phyloP scores from a whole-genome alignment of 768 basidiomycete genomes.

The Hydnum rufescens region DNA sequence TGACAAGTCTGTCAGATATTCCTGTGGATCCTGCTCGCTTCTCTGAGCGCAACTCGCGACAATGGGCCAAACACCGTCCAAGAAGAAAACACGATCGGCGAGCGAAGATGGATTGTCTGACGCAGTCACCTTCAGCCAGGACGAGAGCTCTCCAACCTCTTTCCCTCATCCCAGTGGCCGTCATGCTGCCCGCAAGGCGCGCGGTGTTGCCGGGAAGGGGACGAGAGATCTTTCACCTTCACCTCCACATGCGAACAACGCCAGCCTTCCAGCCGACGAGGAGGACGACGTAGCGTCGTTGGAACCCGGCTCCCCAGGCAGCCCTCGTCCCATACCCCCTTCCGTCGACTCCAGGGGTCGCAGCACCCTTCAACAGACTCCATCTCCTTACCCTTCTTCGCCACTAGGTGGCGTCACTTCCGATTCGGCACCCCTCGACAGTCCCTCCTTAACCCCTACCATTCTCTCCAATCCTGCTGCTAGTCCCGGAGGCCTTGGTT shows the following conservation, averaged over 20 bases:
- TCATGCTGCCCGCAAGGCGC: background rate
- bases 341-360: constrained; percentile 2
- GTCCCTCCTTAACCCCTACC: constrained; percentile 49
- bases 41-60: background rate
- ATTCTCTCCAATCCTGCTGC: constrained; percentile 57
- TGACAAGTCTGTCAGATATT: too few relatives aligned
- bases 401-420: constrained; percentile 1
- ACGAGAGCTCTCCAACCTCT: background rate
- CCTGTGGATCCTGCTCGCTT: background rate
- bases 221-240: background rate
- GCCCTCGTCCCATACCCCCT: background rate
- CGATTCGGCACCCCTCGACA: constrained; percentile 38
- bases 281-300: background rate
- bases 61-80: constrained; percentile 2
- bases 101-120: background rate
- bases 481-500: constrained; percentile 7
- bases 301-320: background rate
- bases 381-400: constrained; percentile 10
- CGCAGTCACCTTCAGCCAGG: background rate
- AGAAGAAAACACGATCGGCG: background rate
- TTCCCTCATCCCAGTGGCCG: background rate
- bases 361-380: constrained; percentile 6
- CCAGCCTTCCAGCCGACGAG: background rate
- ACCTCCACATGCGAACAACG: background rate
- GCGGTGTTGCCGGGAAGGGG: background rate